These are phyloP conservation scores for Fraxinus floribunda DNA, from an alignment of 305 asterid species.

Conservation along the genomic window DNA sequence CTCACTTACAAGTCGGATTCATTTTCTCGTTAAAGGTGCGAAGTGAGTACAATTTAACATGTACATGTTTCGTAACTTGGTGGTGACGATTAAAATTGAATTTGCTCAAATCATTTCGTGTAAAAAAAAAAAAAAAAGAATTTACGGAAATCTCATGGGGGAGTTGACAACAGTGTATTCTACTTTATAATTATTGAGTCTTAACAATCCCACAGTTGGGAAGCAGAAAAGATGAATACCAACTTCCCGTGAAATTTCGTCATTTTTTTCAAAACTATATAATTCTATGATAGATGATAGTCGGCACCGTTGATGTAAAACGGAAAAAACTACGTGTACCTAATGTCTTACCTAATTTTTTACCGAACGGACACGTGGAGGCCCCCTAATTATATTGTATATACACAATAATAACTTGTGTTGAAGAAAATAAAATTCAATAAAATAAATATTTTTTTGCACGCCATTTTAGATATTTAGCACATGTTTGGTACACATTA, in stretches of 20 bases:
- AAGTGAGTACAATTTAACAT: too few species aligned
- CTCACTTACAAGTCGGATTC: not conserved
- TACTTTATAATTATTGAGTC: conserved; percentile 15
- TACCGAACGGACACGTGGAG: too few species aligned
- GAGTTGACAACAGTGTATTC: conserved; percentile 18
- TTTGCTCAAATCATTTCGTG: not conserved
- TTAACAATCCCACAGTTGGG: conserved; percentile 31
- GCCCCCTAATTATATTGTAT: too few species aligned
- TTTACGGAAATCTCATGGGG: not conserved
- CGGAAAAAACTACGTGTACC: too few species aligned
- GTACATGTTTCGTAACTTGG: not conserved
- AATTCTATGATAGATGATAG: not conserved
- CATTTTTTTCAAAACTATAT: not conserved
- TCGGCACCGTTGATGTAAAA: not conserved
- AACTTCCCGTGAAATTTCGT: conserved; percentile 27
- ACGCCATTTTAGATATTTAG: too few species aligned
- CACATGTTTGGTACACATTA: too few species aligned
- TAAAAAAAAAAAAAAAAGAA: not conserved
- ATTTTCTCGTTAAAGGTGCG: too few species aligned
- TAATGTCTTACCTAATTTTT: too few species aligned
- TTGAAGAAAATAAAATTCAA: too few species aligned
- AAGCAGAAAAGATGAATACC: conserved; percentile 18
- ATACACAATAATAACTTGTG: too few species aligned
- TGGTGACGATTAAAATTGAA: not conserved
- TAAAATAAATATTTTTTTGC: too few species aligned